phyloP scores from a whole-genome alignment of 164 flowering plant species.

The Nelumbo lutea region DNA sequence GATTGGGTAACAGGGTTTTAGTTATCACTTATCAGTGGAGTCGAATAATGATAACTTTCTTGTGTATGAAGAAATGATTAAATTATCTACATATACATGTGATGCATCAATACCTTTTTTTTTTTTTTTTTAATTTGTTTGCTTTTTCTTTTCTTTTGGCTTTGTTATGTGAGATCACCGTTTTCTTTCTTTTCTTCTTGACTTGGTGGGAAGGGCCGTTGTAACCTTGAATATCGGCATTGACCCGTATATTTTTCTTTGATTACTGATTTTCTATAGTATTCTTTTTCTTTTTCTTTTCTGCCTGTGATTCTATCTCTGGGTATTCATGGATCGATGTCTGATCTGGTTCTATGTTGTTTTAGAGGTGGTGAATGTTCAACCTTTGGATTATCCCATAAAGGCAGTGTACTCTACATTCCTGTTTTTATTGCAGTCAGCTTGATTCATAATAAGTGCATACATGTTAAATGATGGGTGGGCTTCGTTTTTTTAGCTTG shows the following conservation, averaged over 20 bases:
- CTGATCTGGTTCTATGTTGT: not conserved
- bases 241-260: slow-evolving; percentile 2
- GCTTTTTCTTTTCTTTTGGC: slow-evolving; percentile 6
- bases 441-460: too few relatives aligned
- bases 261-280: not conserved
- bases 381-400: too few relatives aligned
- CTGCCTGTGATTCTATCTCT: not conserved
- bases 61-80: slow-evolving; percentile 13
- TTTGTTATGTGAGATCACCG: slow-evolving; percentile 9
- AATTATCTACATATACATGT: not conserved
- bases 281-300: not conserved
- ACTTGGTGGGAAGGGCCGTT: slow-evolving; percentile 19
- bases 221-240: slow-evolving; percentile 1
- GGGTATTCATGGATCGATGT: not conserved
- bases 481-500: too few relatives aligned
- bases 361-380: not conserved
- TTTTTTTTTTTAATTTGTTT: not conserved
- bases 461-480: too few relatives aligned
- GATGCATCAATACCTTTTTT: not conserved
- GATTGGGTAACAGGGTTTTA: not conserved
- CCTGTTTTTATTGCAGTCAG: too few relatives aligned
- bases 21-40: not conserved
- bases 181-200: slow-evolving; percentile 9
- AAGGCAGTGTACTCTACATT: too few relatives aligned
- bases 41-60: slow-evolving; percentile 1